Evolutionary conservation across 306 rosid species (phyloP), one percentile per base, ranked within the genome.

Genomic region (Quercus variabilis): DNA sequence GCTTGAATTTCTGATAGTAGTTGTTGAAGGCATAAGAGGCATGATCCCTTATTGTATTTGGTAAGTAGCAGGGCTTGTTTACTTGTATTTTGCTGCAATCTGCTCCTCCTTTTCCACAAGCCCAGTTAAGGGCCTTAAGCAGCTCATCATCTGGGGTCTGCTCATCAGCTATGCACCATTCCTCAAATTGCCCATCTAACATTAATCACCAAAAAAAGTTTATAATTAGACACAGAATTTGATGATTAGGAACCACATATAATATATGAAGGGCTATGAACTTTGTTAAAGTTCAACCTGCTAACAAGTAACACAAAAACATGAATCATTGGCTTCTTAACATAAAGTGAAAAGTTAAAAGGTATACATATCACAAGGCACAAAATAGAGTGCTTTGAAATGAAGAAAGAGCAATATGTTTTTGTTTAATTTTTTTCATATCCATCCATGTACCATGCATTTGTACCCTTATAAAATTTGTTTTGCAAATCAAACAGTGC

Each of bases 11-110:
- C 74, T 85, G 84, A 43, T 88, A 89, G 81, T 91, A 91, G 82
- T 72, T 84, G 71, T 91, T 91, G 88, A 91, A 91, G 85, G 79
- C 93, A 78, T 73, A 89, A 41, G 97, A 89, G 33, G 97, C 93
- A 67, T 91, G 97, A 67, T 89, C 85, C 77, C 31, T 74, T 46
- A 78, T 13, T 12, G 86, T 83, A 14, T 86, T 82, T 55, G 89
- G 86, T 5, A 85, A 77, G 77, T 76, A 82, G 76, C 94, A 92
- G 3, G 90, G 78, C 55, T 89, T 87, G 54, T 87, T 85, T 59
- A 33, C 79, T 87, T 85, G 89, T 71, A 88, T 85, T 38, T 82
- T 86, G 31, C 86, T 84, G 78, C 94, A 91, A 79, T 91, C 88
- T 43, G 92, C 97, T 21, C 93, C 88, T 46, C 90, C 91, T 76